Percentiles rank a stretch among this genome's conserved stretches.
These are phyloP conservation scores for Ajuga reptans DNA, from an alignment of 305 asterid species.

Conservation along the genomic window DNA sequence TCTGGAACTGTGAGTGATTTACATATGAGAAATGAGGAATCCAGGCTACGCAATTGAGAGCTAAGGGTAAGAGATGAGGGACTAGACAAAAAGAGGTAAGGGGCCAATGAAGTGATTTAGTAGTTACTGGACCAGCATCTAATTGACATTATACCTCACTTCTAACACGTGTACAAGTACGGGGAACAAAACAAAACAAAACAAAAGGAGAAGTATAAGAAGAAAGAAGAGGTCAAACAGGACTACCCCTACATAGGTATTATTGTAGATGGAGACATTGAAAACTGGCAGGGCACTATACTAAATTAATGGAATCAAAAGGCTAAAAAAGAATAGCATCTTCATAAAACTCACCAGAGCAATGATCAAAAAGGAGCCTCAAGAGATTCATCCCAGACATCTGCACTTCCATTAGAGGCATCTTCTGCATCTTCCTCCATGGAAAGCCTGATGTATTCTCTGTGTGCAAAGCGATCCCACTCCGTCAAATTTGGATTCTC, in stretches of 20 bases:
- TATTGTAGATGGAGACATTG: not conserved
- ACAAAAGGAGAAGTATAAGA: too few species aligned
- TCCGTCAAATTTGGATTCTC: constrained; percentile 95
- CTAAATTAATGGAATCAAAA: constrained; percentile 5
- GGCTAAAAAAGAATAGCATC: not conserved
- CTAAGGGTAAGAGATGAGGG: too few species aligned
- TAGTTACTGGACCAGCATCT: not conserved
- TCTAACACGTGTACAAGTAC: not conserved
- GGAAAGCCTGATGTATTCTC: constrained; percentile 97
- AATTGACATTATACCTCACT: not conserved
- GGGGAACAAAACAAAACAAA: not conserved
- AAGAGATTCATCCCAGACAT: constrained; percentile 98
- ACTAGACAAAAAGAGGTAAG: not conserved
- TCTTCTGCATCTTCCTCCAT: constrained; percentile 99
- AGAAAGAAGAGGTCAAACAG: too few species aligned
- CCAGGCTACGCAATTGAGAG: too few species aligned
- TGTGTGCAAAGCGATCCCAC: constrained; percentile 99
- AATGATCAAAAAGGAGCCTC: constrained; percentile 87
- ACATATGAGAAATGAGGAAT: too few species aligned
- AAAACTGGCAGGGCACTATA: not conserved
- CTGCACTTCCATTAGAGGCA: constrained; percentile 99
- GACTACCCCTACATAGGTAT: not conserved
- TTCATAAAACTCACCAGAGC: constrained; percentile 34
- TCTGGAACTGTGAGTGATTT: too few species aligned
- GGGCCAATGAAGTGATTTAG: not conserved